A percentile compares a stretch with the other conserved stretches of the same genome.
Conservation (phyloP, 2,329 filamentous ascomycete species). For the Magnaporthiopsis rhizophila region DNA sequence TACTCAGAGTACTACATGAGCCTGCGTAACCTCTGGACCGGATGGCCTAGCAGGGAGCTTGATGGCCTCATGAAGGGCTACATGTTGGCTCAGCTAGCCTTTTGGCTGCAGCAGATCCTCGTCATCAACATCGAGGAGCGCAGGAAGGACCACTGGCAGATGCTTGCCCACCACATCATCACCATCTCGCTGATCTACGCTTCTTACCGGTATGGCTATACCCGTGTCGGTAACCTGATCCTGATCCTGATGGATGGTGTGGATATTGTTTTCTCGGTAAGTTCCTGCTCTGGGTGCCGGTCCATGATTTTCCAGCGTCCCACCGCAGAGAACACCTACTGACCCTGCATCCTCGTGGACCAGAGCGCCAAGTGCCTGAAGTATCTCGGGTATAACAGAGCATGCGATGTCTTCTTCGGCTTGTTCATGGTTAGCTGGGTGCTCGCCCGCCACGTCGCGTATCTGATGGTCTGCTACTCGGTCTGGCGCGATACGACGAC, state of each 20-base stretch:
- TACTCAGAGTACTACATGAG: constrained; percentile 73
- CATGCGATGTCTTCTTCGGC: constrained; percentile 78
- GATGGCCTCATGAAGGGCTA: constrained; percentile 75
- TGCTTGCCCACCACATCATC: constrained; percentile 91
- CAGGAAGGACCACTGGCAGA: constrained; percentile 91
- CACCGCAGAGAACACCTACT: not conserved
- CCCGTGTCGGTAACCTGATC: constrained; percentile 80
- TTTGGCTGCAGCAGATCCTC: constrained; percentile 90
- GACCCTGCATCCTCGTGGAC: not conserved
- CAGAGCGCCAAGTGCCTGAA: constrained; percentile 89
- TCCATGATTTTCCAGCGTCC: no score
- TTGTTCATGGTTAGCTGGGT: constrained; percentile 85
- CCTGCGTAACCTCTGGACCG: constrained; percentile 69
- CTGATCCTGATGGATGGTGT: constrained; percentile 90
- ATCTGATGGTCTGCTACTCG: constrained; percentile 73
- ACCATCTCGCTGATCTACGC: constrained; percentile 73
- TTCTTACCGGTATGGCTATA: constrained; percentile 82
- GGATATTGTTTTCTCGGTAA: constrained; percentile 78
- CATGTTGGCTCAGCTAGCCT: constrained; percentile 80
- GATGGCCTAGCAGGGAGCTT: constrained; percentile 75
- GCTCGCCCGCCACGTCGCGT: constrained; percentile 71
- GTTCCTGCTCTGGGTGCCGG: constrained; percentile 19
- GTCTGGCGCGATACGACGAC: constrained; percentile 59
- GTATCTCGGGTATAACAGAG: constrained; percentile 67
- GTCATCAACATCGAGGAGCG: constrained; percentile 92